Evolutionary conservation across 2,329 filamentous ascomycete genomes (phyloP).

Genomic region (Paradendryphiella salina): DNA sequence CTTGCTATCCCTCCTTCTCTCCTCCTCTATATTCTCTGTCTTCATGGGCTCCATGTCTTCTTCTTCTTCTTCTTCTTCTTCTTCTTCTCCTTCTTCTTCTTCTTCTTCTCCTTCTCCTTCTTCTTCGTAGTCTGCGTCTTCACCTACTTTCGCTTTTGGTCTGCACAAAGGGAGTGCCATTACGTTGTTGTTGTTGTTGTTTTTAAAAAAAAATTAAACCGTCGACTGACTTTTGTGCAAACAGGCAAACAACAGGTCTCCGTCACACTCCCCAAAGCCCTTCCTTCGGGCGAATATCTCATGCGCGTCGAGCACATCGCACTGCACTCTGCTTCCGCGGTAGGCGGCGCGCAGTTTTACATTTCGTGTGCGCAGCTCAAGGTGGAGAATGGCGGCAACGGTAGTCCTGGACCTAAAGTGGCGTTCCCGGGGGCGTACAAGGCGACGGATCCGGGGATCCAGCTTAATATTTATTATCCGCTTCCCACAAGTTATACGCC

Average conservation of each 20-base stretch:
- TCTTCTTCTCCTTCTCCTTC: no score
- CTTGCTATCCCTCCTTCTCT: no score
- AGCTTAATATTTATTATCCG: constrained; percentile 36
- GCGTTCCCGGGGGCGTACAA: constrained; percentile 48
- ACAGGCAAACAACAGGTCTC: constrained; percentile 24
- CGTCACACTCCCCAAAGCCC: constrained; percentile 47
- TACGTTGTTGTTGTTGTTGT: no score
- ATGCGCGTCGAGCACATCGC: constrained; percentile 54
- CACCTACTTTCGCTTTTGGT: no score
- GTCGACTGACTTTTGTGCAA: no score
- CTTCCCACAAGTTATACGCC: constrained; percentile 26
- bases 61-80: no score
- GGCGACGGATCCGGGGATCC: constrained; percentile 30
- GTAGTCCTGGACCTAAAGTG: constrained; percentile 42
- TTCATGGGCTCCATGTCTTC: no score
- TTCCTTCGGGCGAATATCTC: constrained; percentile 52
- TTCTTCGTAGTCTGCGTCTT: no score
- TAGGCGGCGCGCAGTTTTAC: constrained; percentile 49
- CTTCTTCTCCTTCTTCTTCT: no score
- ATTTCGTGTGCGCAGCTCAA: constrained; percentile 52
- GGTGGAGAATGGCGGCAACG: constrained; percentile 45
- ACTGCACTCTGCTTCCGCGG: constrained; percentile 45
- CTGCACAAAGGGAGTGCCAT: no score
- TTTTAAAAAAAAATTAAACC: no score
- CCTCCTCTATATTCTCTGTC: background rate